Evolutionary conservation across 331 rosid species (phyloP).

Genomic region (Quercus tomentella): DNA sequence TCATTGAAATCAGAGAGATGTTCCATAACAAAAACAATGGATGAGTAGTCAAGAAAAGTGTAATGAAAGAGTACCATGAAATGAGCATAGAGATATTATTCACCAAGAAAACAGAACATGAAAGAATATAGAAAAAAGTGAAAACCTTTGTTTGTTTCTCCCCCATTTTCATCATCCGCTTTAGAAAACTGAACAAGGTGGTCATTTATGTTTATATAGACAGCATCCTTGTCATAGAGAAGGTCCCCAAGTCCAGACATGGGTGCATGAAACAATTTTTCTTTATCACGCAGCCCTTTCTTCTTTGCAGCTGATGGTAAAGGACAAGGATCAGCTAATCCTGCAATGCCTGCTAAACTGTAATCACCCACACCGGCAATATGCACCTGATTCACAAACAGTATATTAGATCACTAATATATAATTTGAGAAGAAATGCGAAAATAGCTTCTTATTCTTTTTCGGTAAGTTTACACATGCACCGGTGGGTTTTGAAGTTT

Average conservation of each 20-base stretch:
- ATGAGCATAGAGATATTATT: conserved; percentile 9
- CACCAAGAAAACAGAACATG: not conserved
- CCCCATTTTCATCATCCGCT: conserved; percentile 51
- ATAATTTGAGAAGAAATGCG: not conserved
- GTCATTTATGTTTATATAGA: conserved; percentile 81
- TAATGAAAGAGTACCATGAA: not conserved
- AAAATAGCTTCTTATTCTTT: not conserved
- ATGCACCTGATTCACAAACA: conserved; percentile 66
- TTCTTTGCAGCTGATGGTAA: conserved; percentile 97
- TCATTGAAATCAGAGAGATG: not conserved
- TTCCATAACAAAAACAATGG: not conserved
- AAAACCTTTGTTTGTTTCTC: conserved; percentile 50
- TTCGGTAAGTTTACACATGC: too few relatives aligned
- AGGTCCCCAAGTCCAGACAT: conserved; percentile 99
- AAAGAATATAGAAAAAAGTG: conserved; percentile 7
- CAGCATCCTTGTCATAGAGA: conserved; percentile 91
- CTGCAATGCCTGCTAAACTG: conserved; percentile 50
- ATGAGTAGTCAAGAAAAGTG: not conserved
- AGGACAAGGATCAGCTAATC: conserved; percentile 89
- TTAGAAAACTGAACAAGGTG: conserved; percentile 81
- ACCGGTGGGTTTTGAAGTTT: too few relatives aligned
- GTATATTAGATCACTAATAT: conserved; percentile 18
- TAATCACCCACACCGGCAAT: conserved; percentile 96
- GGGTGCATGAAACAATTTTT: conserved; percentile 85
- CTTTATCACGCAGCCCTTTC: conserved; percentile 96